Evolutionary conservation across 495 filamentous ascomycete species (phyloP), one percentile per base, ranked within the genome.

Genomic region (Tuber calosporum): DNA sequence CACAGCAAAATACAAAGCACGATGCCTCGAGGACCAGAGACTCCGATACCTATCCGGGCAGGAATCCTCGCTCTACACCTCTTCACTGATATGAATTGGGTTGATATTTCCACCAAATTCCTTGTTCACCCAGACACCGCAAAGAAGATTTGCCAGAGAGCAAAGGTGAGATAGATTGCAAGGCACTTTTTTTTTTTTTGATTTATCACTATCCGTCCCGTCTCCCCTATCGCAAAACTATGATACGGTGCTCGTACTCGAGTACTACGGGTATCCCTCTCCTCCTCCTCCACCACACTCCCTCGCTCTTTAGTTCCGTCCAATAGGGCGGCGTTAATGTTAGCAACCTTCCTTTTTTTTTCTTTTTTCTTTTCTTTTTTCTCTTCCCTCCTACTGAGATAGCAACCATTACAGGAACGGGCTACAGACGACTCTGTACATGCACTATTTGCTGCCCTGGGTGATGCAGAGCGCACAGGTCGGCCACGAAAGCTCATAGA

Each of bases 81-180:
- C 77, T 73, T 79, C 37, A 78, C 77, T 22, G 69, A 72, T 13
- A 79, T 76, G 62, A 79, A 71, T 43, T 79, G 77, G 77, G 76
- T 76, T 73, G 78, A 76, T 39, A 79, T 79, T 41, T 79, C 77
- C 9, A 70, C 70, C 6, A 37, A 74, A 36, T 48, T 79, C 42
- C 34, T 69, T 13, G 77, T 79, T 8, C 73, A 79, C 30, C 78
- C 77, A 15, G 78, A 79, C 42, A 79, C 77, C 8, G 78, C 78
- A 20, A 72, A 78, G 66, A 76, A 80, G 58, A 79, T 79, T 1
- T 79, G 78, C 66, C 53, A 72, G 42, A 58, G 78, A 67, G 78
- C 78, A 30, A 79, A 79, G 71, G 78, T 78, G 70, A 41, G 42
- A 26, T 19, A 62, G 53, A 62, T 62, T 13, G 26, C 53, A 26